Evolutionary conservation across 768 basidiomycete genomes (phyloP), one percentile per base, ranked within the genome.

Genomic region (Lactifluus piperatus): DNA sequence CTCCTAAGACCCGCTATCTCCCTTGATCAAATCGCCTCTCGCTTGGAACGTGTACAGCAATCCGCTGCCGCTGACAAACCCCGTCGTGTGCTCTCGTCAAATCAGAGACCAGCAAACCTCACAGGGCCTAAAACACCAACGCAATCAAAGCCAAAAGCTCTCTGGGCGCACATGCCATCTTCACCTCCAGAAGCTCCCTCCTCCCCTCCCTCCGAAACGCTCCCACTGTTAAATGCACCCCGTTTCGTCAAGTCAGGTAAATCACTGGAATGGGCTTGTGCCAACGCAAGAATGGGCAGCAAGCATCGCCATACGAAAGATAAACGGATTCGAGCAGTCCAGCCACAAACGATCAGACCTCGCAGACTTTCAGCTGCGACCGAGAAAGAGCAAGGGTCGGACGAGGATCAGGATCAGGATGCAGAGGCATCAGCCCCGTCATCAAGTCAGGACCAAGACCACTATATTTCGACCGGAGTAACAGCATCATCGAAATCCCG

Each of bases 251-350:
- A 77, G 64, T 72, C 72, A 20, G 75, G 78, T 24, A 77, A 76
- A 30, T 84, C 85, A 13, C 72, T 89, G 56, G 87, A 88, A 66
- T 88, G 85, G 85, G 86, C 86, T 0, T 88, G 86, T 70, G 84
- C 84, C 46, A 73, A 72, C 27, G 73, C 71, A 49, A 71, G 76
- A 56, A 69, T 68, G 50, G 73, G 62, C 7, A 57, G 63, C 26
- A 61, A 57, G 41, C 26, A 32, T 39, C 56, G 46, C n/a, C 51
- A 44, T 64, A 51, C 26, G 57, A 70, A 63, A 48, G 16, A 20
- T 68, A 71, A 53, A 66, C 66, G 56, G 63, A 69, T 27, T 51
- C 62, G 39, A 43, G 7, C 8, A 41, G 22, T n/a, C 41, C 43
- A 47, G 27, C 22, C 45, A 32, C 58, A 34, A 48, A 18, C 29